phyloP scores from a whole-genome alignment of 306 rosid genomes.

The Macrotyloma uniflorum region DNA sequence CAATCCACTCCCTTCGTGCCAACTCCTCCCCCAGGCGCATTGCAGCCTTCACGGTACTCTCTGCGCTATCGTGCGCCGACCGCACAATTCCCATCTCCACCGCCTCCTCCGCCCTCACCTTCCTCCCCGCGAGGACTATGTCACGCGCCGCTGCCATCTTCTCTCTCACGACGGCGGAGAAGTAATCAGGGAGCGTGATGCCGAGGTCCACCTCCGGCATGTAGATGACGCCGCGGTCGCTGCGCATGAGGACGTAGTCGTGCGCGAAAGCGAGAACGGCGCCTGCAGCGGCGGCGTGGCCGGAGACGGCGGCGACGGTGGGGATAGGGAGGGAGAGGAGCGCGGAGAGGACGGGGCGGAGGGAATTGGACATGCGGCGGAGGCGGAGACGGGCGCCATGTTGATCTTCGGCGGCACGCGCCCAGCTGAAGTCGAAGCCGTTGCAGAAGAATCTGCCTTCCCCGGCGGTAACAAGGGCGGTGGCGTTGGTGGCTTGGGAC shows the following conservation, averaged over 20 bases:
- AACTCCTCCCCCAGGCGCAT: slow-evolving; percentile 54
- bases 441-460: slow-evolving; percentile 72
- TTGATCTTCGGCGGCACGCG: slow-evolving; percentile 34
- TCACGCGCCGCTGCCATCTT: slow-evolving; percentile 57
- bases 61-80: slow-evolving; percentile 58
- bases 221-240: slow-evolving; percentile 68
- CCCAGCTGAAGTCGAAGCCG: slow-evolving; percentile 76
- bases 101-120: slow-evolving; percentile 53
- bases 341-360: slow-evolving; percentile 60
- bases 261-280: slow-evolving; percentile 57
- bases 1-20: slow-evolving; percentile 53
- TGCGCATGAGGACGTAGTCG: slow-evolving; percentile 66
- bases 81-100: slow-evolving; percentile 68
- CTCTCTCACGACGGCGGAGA: slow-evolving; percentile 43
- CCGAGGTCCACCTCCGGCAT: slow-evolving; percentile 74
- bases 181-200: slow-evolving; percentile 62
- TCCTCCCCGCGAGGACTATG: slow-evolving; percentile 58
- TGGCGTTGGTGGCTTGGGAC: slow-evolving; percentile 59
- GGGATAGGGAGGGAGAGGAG: slow-evolving; percentile 75
- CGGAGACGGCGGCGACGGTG: slow-evolving; percentile 66
- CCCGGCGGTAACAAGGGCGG: slow-evolving; percentile 71
- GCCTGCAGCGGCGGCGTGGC: slow-evolving; percentile 67
- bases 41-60: slow-evolving; percentile 54
- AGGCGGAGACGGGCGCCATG: slow-evolving; percentile 35
- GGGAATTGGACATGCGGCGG: slow-evolving; percentile 56